phyloP scores from a whole-genome alignment of 2,329 filamentous ascomycete species.

The Tolypocladium amazonense region DNA sequence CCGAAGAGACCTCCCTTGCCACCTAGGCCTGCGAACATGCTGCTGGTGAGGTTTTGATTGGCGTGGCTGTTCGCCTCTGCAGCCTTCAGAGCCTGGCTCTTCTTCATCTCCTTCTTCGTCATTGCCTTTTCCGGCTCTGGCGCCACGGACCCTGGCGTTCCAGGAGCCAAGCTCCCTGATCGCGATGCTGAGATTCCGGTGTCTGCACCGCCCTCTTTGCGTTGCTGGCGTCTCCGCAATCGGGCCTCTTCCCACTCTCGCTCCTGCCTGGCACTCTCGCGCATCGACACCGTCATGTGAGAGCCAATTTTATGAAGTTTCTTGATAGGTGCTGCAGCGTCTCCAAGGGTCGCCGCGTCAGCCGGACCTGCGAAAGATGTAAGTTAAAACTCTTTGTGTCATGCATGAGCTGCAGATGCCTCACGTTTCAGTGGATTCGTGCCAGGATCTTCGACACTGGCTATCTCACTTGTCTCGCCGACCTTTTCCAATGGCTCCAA shows the following conservation, averaged over 20 bases:
- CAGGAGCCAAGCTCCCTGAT: constrained; percentile 45
- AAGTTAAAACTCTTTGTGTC: not conserved
- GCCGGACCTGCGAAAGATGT: constrained; percentile 25
- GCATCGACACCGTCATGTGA: constrained; percentile 42
- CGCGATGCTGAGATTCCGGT: constrained; percentile 37
- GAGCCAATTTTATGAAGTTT: constrained; percentile 39
- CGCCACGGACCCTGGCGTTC: constrained; percentile 51
- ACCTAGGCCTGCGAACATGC: constrained; percentile 58
- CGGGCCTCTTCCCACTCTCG: constrained; percentile 63
- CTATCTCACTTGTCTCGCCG: constrained; percentile 18
- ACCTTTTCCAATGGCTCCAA: constrained; percentile 18
- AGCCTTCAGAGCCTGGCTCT: constrained; percentile 63
- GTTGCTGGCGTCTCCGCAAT: constrained; percentile 54
- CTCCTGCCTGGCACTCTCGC: constrained; percentile 54
- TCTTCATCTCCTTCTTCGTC: constrained; percentile 78
- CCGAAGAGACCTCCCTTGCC: constrained; percentile 45
- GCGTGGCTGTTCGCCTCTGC: constrained; percentile 71
- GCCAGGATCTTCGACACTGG: constrained; percentile 41
- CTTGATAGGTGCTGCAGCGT: constrained; percentile 31
- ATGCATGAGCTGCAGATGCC: constrained; percentile 9
- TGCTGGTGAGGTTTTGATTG: constrained; percentile 74
- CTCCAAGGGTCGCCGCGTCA: constrained; percentile 18
- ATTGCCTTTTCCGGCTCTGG: constrained; percentile 57
- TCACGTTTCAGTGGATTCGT: constrained; percentile 51
- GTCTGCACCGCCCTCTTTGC: constrained; percentile 45